phyloP scores from a whole-genome alignment of 352 stramenopile species.

The Phytophthora chlamydospora region DNA sequence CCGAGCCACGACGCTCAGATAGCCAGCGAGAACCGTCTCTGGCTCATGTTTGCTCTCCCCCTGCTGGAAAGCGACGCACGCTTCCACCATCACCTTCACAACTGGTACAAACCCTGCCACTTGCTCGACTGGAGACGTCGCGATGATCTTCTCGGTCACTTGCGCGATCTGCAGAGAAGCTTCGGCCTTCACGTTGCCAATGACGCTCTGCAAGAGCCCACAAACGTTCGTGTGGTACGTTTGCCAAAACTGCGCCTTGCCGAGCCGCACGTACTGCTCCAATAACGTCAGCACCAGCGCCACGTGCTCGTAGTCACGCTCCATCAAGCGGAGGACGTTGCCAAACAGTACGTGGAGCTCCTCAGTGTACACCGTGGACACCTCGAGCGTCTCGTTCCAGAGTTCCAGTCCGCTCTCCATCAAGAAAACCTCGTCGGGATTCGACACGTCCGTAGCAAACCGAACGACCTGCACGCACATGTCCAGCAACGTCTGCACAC shows the following conservation, averaged over 20 bases:
- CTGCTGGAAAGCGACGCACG: constrained; percentile 51
- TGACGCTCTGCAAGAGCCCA: constrained; percentile 46
- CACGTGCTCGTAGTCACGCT: constrained; percentile 85
- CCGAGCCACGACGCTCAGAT: constrained; percentile 63
- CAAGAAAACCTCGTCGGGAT: constrained; percentile 85
- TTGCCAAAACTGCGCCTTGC: constrained; percentile 69
- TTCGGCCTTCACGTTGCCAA: constrained; percentile 78
- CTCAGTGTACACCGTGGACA: constrained; percentile 62
- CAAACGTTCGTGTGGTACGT: constrained; percentile 55
- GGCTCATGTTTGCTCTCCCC: constrained; percentile 48
- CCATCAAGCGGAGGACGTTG: constrained; percentile 68
- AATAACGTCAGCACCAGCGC: constrained; percentile 60
- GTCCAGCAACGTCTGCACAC: constrained; percentile 51
- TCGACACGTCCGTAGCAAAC: constrained; percentile 76
- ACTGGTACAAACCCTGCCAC: constrained; percentile 38
- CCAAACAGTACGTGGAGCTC: constrained; percentile 71
- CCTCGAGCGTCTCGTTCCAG: constrained; percentile 64
- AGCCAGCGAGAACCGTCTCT: constrained; percentile 67
- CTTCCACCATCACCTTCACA: constrained; percentile 50
- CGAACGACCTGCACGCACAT: constrained; percentile 79
- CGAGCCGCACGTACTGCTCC: constrained; percentile 68
- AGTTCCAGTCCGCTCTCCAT: constrained; percentile 85
- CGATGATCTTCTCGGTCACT: constrained; percentile 50
- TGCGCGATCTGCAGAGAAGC: constrained; percentile 63
- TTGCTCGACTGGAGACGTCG: constrained; percentile 46